Evolutionary conservation across 805 yeast genomes (phyloP).

Genomic region (Tetrapisispora iriomotensis): DNA sequence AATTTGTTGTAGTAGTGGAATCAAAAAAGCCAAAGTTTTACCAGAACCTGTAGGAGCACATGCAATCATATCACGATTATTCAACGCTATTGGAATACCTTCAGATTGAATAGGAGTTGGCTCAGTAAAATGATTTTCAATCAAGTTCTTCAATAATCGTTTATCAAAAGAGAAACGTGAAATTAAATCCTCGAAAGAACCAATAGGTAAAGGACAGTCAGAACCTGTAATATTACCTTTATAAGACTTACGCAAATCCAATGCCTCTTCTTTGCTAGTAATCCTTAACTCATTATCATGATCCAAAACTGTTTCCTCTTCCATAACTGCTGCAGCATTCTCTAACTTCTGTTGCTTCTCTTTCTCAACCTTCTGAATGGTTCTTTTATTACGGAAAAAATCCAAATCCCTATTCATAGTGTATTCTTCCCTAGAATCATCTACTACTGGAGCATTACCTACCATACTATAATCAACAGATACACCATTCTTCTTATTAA

Average conservation of each 20-base stretch:
- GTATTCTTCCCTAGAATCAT: slow-evolving; percentile 30
- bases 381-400: slow-evolving; percentile 60
- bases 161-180: slow-evolving; percentile 57
- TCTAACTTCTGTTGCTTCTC: slow-evolving; percentile 14
- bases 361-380: slow-evolving; percentile 21
- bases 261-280: slow-evolving; percentile 49
- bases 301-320: slow-evolving; percentile 9
- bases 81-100: slow-evolving; percentile 65
- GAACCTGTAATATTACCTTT: slow-evolving; percentile 68
- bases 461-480: slow-evolving; percentile 13
- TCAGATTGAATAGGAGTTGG: slow-evolving; percentile 95
- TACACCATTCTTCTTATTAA: slow-evolving; percentile 13
- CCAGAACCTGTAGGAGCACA: slow-evolving; percentile 99
- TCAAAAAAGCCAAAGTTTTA: slow-evolving; percentile 81
- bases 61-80: slow-evolving; percentile 69
- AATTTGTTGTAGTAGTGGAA: slow-evolving; percentile 55
- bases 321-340: slow-evolving; percentile 24
- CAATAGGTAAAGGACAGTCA: slow-evolving; percentile 86
- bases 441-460: slow-evolving; percentile 15
- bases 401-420: slow-evolving; percentile 68
- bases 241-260: slow-evolving; percentile 45
- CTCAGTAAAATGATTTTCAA: slow-evolving; percentile 60
- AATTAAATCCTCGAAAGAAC: slow-evolving; percentile 74
- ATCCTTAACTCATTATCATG: slow-evolving; percentile 32
- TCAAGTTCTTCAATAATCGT: slow-evolving; percentile 45